Conservation (phyloP, 78 protist species). For the Tieghemostelium lacteum region DNA sequence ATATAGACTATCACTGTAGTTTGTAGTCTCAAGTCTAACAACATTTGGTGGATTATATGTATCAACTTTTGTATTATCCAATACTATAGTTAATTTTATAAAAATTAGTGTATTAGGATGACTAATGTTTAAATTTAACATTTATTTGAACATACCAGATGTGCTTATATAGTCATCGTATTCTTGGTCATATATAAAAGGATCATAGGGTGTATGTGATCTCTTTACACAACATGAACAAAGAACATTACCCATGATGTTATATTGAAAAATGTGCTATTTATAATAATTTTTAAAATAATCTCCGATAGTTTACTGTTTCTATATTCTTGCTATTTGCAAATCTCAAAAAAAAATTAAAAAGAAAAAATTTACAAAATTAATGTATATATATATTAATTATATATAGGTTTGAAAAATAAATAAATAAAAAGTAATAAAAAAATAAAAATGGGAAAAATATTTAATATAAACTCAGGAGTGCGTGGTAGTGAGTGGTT, state of each 20-base stretch:
- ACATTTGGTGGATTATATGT: slow-evolving; percentile 42
- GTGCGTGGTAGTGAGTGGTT: too few species aligned
- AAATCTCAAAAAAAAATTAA: too few species aligned
- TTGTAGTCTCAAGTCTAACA: slow-evolving; percentile 18
- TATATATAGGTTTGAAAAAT: too few species aligned
- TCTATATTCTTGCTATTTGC: too few species aligned
- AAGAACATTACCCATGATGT: slow-evolving; percentile 55
- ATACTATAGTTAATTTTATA: not conserved
- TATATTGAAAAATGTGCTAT: not conserved
- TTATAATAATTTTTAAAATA: too few species aligned
- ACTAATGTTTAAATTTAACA: not conserved
- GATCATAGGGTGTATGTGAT: slow-evolving; percentile 74
- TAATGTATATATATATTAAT: too few species aligned
- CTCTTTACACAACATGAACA: slow-evolving; percentile 42
- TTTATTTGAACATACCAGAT: slow-evolving; percentile 32
- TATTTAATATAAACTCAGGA: too few species aligned
- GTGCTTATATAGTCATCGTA: slow-evolving; percentile 66
- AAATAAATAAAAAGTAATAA: too few species aligned
- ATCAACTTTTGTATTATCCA: not conserved
- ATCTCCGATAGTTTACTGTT: too few species aligned
- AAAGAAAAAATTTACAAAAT: too few species aligned
- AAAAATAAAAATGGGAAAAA: too few species aligned
- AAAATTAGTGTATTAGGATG: not conserved
- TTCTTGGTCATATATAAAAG: slow-evolving; percentile 77
- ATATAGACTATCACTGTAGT: not conserved